Percentiles rank a stretch among this genome's conserved stretches.
phyloP scores from a whole-genome alignment of 2,329 filamentous ascomycete species.

The Lithohypha guttulata region DNA sequence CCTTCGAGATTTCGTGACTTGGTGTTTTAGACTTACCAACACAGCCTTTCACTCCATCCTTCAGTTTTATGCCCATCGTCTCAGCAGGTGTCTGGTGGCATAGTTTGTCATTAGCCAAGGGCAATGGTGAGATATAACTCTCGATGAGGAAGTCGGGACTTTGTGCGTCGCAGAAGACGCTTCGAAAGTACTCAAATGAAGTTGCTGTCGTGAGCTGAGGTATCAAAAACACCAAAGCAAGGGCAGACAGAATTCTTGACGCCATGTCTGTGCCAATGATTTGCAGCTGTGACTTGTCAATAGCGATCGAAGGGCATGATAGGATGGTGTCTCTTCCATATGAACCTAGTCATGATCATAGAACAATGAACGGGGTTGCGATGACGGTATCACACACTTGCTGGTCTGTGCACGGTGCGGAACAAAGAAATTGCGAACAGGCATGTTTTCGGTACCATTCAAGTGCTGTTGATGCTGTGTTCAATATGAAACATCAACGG shows the following conservation, averaged over 20 bases:
- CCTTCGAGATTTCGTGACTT: no score
- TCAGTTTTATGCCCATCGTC: constrained; percentile 13
- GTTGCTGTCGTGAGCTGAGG: constrained; percentile 6
- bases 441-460: no score
- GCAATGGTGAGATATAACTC: constrained; percentile 7
- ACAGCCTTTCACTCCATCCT: constrained; percentile 12
- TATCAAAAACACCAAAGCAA: background rate
- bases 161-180: constrained; percentile 14
- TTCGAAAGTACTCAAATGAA: constrained; percentile 14
- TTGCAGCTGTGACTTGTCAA: no score
- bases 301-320: no score
- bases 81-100: constrained; percentile 13
- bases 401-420: background rate
- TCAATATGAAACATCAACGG: no score
- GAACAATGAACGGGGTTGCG: background rate
- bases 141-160: constrained; percentile 11
- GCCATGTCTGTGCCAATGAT: constrained; percentile 1
- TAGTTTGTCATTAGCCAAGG: constrained; percentile 8
- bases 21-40: constrained; percentile 13
- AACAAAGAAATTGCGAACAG: background rate
- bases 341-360: no score
- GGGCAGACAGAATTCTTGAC: background rate
- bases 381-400: background rate
- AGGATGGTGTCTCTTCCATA: no score
- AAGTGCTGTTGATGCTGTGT: background rate